phyloP scores from a whole-genome alignment of 352 stramenopile species.

The Globisporangium viniferum region DNA sequence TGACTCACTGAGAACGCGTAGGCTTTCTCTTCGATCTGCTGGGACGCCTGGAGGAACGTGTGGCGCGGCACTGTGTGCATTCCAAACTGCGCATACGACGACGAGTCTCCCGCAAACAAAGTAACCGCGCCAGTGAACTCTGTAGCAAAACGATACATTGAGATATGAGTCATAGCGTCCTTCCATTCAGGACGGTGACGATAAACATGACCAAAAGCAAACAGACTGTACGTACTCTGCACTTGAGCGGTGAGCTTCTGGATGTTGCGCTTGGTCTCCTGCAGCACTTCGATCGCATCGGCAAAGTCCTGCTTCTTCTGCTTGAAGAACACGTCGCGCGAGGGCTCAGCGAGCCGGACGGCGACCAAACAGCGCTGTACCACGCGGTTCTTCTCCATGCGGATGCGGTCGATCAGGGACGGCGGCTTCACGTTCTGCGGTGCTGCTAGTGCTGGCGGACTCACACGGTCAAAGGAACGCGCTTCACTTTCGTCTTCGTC shows the following conservation, averaged over 20 bases:
- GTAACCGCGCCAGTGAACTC: constrained; percentile 11
- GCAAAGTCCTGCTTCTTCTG: constrained; percentile 41
- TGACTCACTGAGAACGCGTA: constrained; percentile 14
- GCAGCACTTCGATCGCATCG: constrained; percentile 38
- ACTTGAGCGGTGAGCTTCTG: constrained; percentile 47
- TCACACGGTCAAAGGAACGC: not conserved
- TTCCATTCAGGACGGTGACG: not conserved
- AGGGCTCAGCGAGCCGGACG: constrained; percentile 42
- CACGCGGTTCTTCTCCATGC: constrained; percentile 57
- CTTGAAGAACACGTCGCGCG: constrained; percentile 51
- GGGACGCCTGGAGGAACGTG: constrained; percentile 11
- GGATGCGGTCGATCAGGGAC: constrained; percentile 27
- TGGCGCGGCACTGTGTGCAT: constrained; percentile 1
- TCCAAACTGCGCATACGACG: constrained; percentile 8
- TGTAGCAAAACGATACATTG: not conserved
- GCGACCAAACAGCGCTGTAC: constrained; percentile 61
- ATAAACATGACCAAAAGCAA: not conserved
- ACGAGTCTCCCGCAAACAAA: constrained; percentile 12
- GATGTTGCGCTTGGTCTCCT: constrained; percentile 34
- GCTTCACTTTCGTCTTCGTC: not conserved
- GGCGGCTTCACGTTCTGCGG: not conserved
- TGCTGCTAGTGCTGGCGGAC: not conserved
- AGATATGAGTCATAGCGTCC: not conserved
- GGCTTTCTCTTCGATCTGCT: constrained; percentile 15
- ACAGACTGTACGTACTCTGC: constrained; percentile 20